Evolutionary conservation across 1,139 yeast species (phyloP).

Genomic region (Taphrina deformans): DNA sequence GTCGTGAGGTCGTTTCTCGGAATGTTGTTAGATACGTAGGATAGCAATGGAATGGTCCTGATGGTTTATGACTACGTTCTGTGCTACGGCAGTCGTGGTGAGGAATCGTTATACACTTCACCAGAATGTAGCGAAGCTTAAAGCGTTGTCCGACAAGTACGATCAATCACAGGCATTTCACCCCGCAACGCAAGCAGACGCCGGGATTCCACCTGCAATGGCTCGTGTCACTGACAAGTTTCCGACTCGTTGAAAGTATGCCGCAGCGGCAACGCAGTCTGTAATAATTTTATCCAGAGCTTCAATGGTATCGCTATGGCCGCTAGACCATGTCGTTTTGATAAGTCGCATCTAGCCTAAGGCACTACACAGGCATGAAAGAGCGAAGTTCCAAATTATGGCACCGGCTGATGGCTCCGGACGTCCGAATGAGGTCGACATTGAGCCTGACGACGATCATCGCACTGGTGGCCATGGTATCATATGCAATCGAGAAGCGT

Average conservation of each 20-base stretch:
- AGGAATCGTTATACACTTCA: background rate
- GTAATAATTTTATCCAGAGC: too few relatives aligned
- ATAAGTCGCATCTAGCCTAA: background rate
- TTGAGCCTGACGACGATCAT: background rate
- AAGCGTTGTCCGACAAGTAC: background rate
- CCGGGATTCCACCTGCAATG: too few relatives aligned
- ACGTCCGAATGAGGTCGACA: background rate
- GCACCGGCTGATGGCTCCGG: background rate
- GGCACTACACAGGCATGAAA: background rate
- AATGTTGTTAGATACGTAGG: background rate
- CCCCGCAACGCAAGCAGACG: background rate
- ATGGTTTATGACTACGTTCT: too few relatives aligned
- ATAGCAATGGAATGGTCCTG: background rate
- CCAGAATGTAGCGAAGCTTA: background rate
- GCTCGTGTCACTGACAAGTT: too few relatives aligned
- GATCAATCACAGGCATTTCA: background rate
- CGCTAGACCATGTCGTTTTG: too few relatives aligned
- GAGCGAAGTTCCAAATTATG: background rate
- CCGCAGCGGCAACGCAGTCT: too few relatives aligned
- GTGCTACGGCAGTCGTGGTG: too few relatives aligned
- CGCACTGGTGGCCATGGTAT: background rate
- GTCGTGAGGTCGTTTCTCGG: background rate
- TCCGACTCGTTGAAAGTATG: too few relatives aligned
- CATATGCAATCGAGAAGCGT: slow-evolving; percentile 3
- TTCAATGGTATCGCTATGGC: too few relatives aligned